phyloP scores from a whole-genome alignment of 2,329 filamentous ascomycete genomes.

The Cladosporium sp. region DNA sequence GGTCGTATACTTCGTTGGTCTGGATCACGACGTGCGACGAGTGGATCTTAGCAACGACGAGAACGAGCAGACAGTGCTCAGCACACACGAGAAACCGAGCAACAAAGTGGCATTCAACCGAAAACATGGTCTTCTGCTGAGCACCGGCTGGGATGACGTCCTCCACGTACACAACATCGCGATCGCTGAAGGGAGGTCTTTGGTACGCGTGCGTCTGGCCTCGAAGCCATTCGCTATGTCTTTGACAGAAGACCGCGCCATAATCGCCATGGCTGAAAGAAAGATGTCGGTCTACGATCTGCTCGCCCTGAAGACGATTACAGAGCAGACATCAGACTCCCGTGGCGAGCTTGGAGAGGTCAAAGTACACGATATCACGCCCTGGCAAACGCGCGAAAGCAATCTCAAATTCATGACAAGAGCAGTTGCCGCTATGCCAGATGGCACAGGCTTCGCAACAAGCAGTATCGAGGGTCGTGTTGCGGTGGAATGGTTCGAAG shows the following conservation, averaged over 20 bases:
- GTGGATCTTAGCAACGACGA: conserved; percentile 72
- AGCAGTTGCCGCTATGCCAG: conserved; percentile 92
- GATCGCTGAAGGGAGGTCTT: conserved; percentile 19
- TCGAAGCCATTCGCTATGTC: conserved; percentile 87
- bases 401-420: conserved; percentile 95
- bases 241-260: conserved; percentile 76
- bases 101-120: conserved; percentile 84
- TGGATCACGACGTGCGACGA: conserved; percentile 79
- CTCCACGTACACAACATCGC: conserved; percentile 75
- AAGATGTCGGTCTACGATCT: conserved; percentile 96
- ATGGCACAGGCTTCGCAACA: conserved; percentile 89
- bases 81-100: conserved; percentile 69
- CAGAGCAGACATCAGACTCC: conserved; percentile 45
- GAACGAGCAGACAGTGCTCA: conserved; percentile 64
- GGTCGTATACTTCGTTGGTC: conserved; percentile 80
- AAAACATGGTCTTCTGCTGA: conserved; percentile 75
- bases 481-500: conserved; percentile 97
- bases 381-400: conserved; percentile 92
- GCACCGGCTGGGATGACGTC: conserved; percentile 90
- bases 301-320: conserved; percentile 60
- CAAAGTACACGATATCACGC: conserved; percentile 56
- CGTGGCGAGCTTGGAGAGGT: conserved; percentile 36
- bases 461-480: conserved; percentile 93
- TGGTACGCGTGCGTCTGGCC: conserved; percentile 62
- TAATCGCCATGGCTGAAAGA: conserved; percentile 93